phyloP scores from a whole-genome alignment of 257 asterid species.

The Coffea eugenioides region DNA sequence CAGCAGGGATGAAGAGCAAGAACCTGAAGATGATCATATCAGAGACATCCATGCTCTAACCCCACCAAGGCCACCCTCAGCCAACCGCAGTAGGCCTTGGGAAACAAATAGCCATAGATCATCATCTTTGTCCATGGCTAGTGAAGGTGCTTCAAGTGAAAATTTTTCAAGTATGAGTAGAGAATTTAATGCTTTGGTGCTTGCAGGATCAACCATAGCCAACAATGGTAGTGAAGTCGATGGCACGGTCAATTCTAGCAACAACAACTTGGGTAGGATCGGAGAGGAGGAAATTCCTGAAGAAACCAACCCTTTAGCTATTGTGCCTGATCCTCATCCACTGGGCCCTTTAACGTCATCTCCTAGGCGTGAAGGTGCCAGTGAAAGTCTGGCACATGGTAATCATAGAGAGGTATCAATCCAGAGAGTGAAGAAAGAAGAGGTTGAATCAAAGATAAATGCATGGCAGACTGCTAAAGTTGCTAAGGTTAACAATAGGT shows the following conservation, averaged over 20 bases:
- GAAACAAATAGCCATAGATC: conserved; percentile 52
- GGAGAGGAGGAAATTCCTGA: conserved; percentile 45
- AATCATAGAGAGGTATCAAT: conserved; percentile 36
- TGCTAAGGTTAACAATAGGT: conserved; percentile 78
- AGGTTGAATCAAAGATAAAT: conserved; percentile 74
- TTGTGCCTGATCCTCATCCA: conserved; percentile 51
- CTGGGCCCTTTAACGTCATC: conserved; percentile 34
- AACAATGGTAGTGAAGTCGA: conserved; percentile 34
- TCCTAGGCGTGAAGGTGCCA: conserved; percentile 25
- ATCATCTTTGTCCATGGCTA: conserved; percentile 46
- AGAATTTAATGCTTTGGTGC: conserved; percentile 69
- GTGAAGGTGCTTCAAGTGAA: conserved; percentile 40
- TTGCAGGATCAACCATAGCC: conserved; percentile 58
- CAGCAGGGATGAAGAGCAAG: conserved; percentile 23
- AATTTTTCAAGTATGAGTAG: conserved; percentile 72
- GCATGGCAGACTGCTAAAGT: conserved; percentile 91
- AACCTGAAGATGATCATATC: conserved; percentile 34
- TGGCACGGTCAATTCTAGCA: not conserved
- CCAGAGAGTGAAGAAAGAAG: conserved; percentile 79
- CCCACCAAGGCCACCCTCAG: conserved; percentile 49
- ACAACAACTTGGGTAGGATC: conserved; percentile 43
- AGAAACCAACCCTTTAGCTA: conserved; percentile 73
- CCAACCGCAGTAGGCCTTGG: conserved; percentile 41
- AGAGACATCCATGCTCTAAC: conserved; percentile 83
- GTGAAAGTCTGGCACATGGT: conserved; percentile 16